These are phyloP conservation scores for Lentinus brumalis DNA, from an alignment of 768 basidiomycete species.

Conservation along the genomic window DNA sequence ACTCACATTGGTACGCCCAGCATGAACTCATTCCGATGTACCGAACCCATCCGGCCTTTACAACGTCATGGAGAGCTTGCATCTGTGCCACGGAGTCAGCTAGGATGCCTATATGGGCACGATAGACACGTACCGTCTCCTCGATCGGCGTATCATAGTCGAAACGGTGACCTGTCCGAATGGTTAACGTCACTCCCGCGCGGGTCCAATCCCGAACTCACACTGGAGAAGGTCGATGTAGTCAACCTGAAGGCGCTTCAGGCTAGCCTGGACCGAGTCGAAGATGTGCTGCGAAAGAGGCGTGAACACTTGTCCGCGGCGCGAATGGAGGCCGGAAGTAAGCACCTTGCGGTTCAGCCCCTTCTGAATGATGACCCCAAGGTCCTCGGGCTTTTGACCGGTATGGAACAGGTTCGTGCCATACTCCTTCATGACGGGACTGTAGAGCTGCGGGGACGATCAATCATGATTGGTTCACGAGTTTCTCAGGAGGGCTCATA, in stretches of 20 bases:
- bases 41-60: conserved; percentile 45
- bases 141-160: conserved; percentile 42
- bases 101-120: not conserved
- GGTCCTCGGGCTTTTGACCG: conserved; percentile 20
- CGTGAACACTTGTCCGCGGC: not conserved
- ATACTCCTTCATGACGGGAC: conserved; percentile 13
- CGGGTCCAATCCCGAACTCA: not conserved
- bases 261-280: conserved; percentile 59
- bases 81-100: not conserved
- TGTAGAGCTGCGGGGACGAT: conserved; percentile 12
- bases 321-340: not conserved
- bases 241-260: conserved; percentile 69
- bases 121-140: conserved; percentile 29
- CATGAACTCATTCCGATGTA: conserved; percentile 45
- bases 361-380: conserved; percentile 38
- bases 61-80: conserved; percentile 43
- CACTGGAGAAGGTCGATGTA: conserved; percentile 39
- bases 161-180: conserved; percentile 26
- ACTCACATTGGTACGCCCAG: conserved; percentile 23
- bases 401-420: conserved; percentile 7
- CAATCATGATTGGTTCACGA: not conserved
- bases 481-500: conserved; percentile 2
- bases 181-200: not conserved
- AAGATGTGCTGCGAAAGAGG: conserved; percentile 60
- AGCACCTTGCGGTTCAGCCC: conserved; percentile 36